Evolutionary conservation across 345 rosid species (phyloP).

Genomic region (Murraya paniculata): DNA sequence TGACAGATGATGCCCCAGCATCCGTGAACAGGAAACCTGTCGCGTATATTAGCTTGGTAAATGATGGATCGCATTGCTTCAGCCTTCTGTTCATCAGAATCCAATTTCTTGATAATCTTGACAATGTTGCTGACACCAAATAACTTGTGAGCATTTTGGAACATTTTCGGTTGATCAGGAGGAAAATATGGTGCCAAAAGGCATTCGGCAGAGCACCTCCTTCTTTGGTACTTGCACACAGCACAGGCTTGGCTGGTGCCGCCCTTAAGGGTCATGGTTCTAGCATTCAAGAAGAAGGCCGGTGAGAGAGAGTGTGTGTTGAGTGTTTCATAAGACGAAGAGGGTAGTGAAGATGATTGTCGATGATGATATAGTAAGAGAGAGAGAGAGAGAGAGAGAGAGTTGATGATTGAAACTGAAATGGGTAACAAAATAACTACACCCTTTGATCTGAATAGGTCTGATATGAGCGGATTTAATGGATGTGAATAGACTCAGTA

Average conservation of each 20-base stretch:
- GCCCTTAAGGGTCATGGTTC: constrained; percentile 81
- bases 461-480: constrained; percentile 44
- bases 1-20: constrained; percentile 58
- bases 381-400: neutral
- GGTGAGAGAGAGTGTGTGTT: neutral
- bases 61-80: constrained; percentile 88
- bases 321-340: neutral
- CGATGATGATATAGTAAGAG: neutral
- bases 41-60: constrained; percentile 65
- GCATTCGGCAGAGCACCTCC: constrained; percentile 69
- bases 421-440: constrained; percentile 15
- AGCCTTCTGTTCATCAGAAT: constrained; percentile 40
- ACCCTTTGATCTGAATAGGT: constrained; percentile 34
- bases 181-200: constrained; percentile 83
- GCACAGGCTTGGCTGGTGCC: constrained; percentile 94
- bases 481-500: constrained; percentile 41
- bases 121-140: constrained; percentile 82
- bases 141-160: constrained; percentile 71
- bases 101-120: constrained; percentile 54
- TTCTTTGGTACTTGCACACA: constrained; percentile 84
- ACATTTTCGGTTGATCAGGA: constrained; percentile 65
- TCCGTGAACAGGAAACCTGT: constrained; percentile 73
- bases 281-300: neutral
- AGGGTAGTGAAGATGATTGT: neutral
- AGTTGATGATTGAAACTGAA: constrained; percentile 25